A percentile compares a stretch with the other conserved stretches of the same genome.
Evolutionary conservation across 257 asterid genomes (phyloP).

Genomic region (Oldenlandia corymbosa): DNA sequence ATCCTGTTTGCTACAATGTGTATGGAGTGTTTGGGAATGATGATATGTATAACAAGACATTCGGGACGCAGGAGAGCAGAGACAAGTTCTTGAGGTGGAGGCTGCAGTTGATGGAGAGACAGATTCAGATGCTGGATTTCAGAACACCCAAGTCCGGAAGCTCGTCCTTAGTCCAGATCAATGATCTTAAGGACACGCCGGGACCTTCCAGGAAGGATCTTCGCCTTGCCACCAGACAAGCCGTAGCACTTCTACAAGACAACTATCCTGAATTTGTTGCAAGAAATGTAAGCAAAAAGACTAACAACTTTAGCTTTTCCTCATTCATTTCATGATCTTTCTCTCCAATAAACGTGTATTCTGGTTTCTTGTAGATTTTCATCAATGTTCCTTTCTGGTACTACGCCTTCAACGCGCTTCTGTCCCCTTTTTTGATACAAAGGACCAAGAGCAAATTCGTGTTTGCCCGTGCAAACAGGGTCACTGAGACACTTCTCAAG

Average conservation of each 20-base stretch:
- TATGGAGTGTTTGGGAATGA: constrained; percentile 47
- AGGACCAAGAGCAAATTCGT: constrained; percentile 54
- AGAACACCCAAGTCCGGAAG: constrained; percentile 26
- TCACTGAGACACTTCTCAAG: constrained; percentile 55
- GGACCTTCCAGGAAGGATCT: constrained; percentile 50
- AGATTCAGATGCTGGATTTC: constrained; percentile 49
- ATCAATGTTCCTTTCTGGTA: constrained; percentile 73
- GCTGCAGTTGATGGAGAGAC: constrained; percentile 55
- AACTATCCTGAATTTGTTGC: constrained; percentile 66
- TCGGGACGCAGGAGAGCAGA: constrained; percentile 41
- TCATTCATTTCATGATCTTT: neutral
- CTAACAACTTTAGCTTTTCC: neutral
- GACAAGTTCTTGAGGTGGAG: constrained; percentile 63
- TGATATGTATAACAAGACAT: constrained; percentile 34
- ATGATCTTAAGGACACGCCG: constrained; percentile 54
- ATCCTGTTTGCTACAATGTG: constrained; percentile 57
- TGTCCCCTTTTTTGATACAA: constrained; percentile 54
- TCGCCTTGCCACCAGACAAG: constrained; percentile 37
- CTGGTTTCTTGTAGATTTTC: constrained; percentile 34
- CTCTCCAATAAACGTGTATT: neutral
- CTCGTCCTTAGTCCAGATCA: constrained; percentile 44
- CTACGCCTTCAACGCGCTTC: constrained; percentile 50
- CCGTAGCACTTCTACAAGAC: constrained; percentile 47
- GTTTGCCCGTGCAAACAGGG: constrained; percentile 50
- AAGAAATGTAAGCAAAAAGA: constrained; percentile 37